A percentile compares a stretch with the other conserved stretches of the same genome.
Evolutionary conservation across 2,329 filamentous ascomycete genomes (phyloP).

Genomic region (Cladosporium sp.): DNA sequence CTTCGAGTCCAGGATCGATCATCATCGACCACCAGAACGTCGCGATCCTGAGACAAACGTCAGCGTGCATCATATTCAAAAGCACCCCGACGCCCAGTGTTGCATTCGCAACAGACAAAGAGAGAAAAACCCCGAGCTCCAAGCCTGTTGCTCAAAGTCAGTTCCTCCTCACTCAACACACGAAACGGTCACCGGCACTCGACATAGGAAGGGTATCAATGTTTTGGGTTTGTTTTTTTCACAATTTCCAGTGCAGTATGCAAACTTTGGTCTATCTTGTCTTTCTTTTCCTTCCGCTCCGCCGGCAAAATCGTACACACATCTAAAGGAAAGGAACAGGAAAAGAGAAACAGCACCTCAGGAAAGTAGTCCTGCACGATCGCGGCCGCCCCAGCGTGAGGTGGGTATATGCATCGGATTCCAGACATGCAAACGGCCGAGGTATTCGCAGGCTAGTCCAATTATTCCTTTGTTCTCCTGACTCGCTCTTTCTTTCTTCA

Average conservation of each 20-base stretch:
- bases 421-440: background rate
- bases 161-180: background rate
- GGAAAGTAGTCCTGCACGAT: slow-evolving; percentile 2
- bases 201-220: background rate
- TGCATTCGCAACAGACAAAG: too few relatives aligned
- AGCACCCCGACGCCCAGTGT: too few relatives aligned
- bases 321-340: background rate
- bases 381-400: background rate
- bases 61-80: too few relatives aligned
- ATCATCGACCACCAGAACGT: too few relatives aligned
- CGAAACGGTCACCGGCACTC: background rate
- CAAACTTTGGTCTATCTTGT: background rate
- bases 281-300: background rate
- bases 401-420: background rate
- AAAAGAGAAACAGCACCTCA: background rate
- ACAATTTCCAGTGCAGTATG: background rate
- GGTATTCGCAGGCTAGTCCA: background rate
- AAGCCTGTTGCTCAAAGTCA: too few relatives aligned
- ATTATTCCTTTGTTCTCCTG: background rate
- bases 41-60: too few relatives aligned
- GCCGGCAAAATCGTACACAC: background rate
- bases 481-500: too few relatives aligned
- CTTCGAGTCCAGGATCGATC: too few relatives aligned
- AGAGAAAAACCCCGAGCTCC: too few relatives aligned
- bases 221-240: background rate